Evolutionary conservation across 176 grass and related monocot genomes (phyloP).

Genomic region (Cymbopogon citratus): DNA sequence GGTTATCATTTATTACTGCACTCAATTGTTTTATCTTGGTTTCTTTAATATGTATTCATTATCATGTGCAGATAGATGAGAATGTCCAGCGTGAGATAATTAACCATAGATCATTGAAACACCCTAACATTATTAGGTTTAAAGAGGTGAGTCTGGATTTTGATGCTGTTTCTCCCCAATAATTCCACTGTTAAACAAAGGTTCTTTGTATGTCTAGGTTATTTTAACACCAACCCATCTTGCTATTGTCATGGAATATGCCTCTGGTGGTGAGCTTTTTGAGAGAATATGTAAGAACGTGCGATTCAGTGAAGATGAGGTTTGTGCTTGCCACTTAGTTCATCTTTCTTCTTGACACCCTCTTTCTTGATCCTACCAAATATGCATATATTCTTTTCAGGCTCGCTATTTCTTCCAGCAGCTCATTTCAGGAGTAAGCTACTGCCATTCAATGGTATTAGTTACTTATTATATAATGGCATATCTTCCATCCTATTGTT

Average conservation of each 20-base stretch:
- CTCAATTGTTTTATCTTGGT: background rate
- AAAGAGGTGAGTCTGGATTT: slow-evolving; percentile 65
- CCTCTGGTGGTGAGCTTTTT: slow-evolving; percentile 93
- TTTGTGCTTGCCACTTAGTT: slow-evolving; percentile 22
- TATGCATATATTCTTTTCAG: slow-evolving; percentile 36
- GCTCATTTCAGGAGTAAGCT: slow-evolving; percentile 97
- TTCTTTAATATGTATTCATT: slow-evolving; percentile 33
- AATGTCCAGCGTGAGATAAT: slow-evolving; percentile 99
- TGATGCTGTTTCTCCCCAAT: background rate
- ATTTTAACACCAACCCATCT: slow-evolving; percentile 99
- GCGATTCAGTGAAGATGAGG: slow-evolving; percentile 95
- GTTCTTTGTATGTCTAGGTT: slow-evolving; percentile 43
- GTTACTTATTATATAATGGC: slow-evolving; percentile 18
- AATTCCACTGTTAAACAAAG: background rate
- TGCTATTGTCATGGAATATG: slow-evolving; percentile 99
- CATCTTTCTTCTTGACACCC: slow-evolving; percentile 16
- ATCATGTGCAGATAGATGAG: slow-evolving; percentile 83
- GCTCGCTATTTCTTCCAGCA: slow-evolving; percentile 97
- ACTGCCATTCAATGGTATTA: slow-evolving; percentile 94
- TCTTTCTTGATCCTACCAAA: background rate
- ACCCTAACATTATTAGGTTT: slow-evolving; percentile 98
- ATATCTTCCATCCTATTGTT: slow-evolving; percentile 20
- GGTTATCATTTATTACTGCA: background rate
- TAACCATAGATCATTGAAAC: slow-evolving; percentile 95
- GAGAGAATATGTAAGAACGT: slow-evolving; percentile 91